Conservation (phyloP, 805 yeast genomes). For the Kazachstania africana region DNA sequence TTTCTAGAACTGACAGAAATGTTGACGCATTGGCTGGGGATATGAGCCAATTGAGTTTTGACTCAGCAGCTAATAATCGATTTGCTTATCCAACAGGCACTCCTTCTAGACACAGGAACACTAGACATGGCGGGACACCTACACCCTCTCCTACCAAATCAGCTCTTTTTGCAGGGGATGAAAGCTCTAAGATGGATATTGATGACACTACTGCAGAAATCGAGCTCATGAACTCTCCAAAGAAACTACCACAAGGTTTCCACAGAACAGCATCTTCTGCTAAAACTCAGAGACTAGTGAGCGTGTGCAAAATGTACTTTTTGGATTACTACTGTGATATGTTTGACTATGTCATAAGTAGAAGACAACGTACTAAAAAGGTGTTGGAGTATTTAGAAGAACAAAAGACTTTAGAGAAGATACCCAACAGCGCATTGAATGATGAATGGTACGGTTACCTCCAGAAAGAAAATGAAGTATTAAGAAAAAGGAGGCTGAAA, state of each 20-base stretch:
- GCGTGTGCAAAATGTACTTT: conserved; percentile 88
- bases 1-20: conserved; percentile 19
- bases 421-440: conserved; percentile 32
- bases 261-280: conserved; percentile 50
- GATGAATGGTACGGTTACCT: conserved; percentile 65
- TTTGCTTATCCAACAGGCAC: conserved; percentile 5
- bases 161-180: conserved; percentile 16
- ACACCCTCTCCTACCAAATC: conserved; percentile 25
- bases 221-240: conserved; percentile 24
- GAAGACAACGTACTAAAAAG: conserved; percentile 70
- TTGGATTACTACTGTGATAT: conserved; percentile 92
- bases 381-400: conserved; percentile 45
- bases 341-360: conserved; percentile 80
- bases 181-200: conserved; percentile 25
- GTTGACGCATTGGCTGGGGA: conserved; percentile 26
- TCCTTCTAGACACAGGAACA: conserved; percentile 12
- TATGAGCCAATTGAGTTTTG: conserved; percentile 25
- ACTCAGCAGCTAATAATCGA: conserved; percentile 6
- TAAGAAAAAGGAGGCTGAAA: conserved; percentile 81
- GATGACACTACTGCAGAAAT: conserved; percentile 19
- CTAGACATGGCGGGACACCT: conserved; percentile 6
- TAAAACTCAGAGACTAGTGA: conserved; percentile 74
- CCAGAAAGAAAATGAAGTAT: conserved; percentile 71
- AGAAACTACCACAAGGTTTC: conserved; percentile 35
- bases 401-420: conserved; percentile 18